Evolutionary conservation across 306 rosid genomes (phyloP), one percentile per base, ranked within the genome.

Genomic region (Phaseolus lunatus): DNA sequence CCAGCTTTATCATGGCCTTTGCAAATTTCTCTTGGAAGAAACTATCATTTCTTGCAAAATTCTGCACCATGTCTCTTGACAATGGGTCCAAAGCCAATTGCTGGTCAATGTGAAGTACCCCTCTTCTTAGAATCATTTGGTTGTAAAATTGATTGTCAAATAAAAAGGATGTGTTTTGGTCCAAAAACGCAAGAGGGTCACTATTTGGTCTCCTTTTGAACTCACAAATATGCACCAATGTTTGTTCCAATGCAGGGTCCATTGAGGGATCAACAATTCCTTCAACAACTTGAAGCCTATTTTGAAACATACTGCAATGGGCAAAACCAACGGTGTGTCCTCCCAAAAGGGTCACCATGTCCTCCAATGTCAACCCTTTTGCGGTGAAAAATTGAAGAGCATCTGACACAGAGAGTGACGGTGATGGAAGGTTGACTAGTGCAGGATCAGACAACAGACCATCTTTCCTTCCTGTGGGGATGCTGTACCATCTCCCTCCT

Each of bases 271-370:
- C 90, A 1, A 49, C 29, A 2, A 11, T 14, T 3, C 84, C 81
- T 1, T 6, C 11, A 15, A 58, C 58, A 45, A 53, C 67, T 3
- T 83, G 73, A 16, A 90, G 70, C 76, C 90, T 77, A 4, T 59
- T 18, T 2, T 48, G 6, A 53, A 90, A 88, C 56, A 63, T 56
- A 2, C 9, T 66, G 26, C 92, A 88, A 16, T 88, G 90, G 2
- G 83, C 73, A n/a, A 85, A 72, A n/a, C 92, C 95, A 70, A 88
- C 84, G 0, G 94, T 86, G 78, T 90, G 95, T 19, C 81, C 92
- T 12, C 92, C 95, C 45, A 85, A 22, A 19, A 90, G 90, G 37
- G 89, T 83, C 3, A 86, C 92, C 92, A 90, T 86, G 18, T 88
- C 92, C 2, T 62, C 27, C 5, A 77, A 22, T 1, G 83, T 79